Evolutionary conservation across 345 rosid species (phyloP), one percentile per base, ranked within the genome.

Genomic region (Limnanthes douglasii): DNA sequence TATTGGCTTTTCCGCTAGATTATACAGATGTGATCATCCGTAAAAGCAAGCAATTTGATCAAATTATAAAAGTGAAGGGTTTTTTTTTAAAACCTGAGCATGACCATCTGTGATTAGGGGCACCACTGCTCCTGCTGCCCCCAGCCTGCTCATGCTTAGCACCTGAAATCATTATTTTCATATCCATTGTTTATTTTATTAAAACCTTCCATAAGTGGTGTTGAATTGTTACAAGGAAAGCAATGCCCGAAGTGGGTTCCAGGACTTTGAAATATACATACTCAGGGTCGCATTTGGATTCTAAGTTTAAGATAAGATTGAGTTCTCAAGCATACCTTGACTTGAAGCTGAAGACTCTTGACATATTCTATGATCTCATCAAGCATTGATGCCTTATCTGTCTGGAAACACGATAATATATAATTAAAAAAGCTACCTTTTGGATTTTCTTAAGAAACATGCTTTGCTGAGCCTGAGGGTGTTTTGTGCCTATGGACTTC

Each of bases 311-410:
- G 33, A 36, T 28, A 11, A 46, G 21, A 42, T 25, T 21, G 26
- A 29, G 38, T n/a, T n/a, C n/a, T n/a, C n/a, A 39, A 32, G 46
- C 17, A 29, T 47, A 90, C 98, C 96, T 84, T 90, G 84, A 84
- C 95, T 80, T 90, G 98, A 42, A 90, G 98, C 94, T 84, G 98
- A 43, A 90, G 79, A 70, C 84, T 84, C 52, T 84, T 84, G 46
- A 90, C 98, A 58, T 90, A 90, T 50, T 90, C 98, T 65, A 90
- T 77, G 57, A 90, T 90, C 93, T 90, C 98, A 75, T 90, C 95
- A 6, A 90, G 94, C 98, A 84, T 90, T 31, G 98, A 84, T 60
- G 98, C 98, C 68, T 84, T 90, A 70, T 90, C 98, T 38, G 98
- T 77, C 98, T 90, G 94, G 66, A 68, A 65, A 57, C 66, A 58